Evolutionary conservation across 768 basidiomycete species (phyloP).

Genomic region (Roridomyces roridus): DNA sequence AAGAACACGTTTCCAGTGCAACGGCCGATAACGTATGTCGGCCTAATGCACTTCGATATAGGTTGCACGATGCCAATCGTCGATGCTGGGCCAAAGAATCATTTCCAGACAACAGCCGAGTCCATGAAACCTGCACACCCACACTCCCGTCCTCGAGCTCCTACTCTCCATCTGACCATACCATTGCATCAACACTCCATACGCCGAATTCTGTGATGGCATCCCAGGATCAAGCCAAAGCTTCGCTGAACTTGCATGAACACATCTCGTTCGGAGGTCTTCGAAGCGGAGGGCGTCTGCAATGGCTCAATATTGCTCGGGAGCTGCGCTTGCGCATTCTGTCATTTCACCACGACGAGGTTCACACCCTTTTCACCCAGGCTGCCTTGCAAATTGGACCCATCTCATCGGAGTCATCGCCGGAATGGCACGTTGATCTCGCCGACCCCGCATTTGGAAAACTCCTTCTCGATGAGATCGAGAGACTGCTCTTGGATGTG

Average conservation of each 20-base stretch:
- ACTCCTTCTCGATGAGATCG: slow-evolving; percentile 42
- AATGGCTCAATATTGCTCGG: slow-evolving; percentile 57
- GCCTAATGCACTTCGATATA: neutral
- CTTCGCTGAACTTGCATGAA: slow-evolving; percentile 47
- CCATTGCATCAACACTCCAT: slow-evolving; percentile 20
- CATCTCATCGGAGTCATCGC: slow-evolving; percentile 14
- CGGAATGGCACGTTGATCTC: slow-evolving; percentile 51
- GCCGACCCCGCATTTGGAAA: slow-evolving; percentile 35
- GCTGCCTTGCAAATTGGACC: slow-evolving; percentile 51
- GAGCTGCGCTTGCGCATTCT: slow-evolving; percentile 46
- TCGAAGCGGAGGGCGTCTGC: slow-evolving; percentile 49
- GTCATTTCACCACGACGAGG: slow-evolving; percentile 44
- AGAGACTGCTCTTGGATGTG: slow-evolving; percentile 38
- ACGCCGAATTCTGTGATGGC: slow-evolving; percentile 29
- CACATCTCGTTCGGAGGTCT: slow-evolving; percentile 49
- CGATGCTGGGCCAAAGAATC: neutral
- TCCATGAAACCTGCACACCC: neutral
- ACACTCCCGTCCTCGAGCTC: neutral
- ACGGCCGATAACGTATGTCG: neutral
- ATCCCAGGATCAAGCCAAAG: neutral
- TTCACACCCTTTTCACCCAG: slow-evolving; percentile 50
- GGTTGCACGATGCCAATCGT: neutral
- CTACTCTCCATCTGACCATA: neutral
- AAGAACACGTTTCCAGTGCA: neutral
- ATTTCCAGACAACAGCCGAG: neutral